Percentiles rank a stretch among this genome's conserved stretches.
These are phyloP conservation scores for Pythium oligandrum DNA, from an alignment of 352 stramenopile genomes.

Conservation along the genomic window DNA sequence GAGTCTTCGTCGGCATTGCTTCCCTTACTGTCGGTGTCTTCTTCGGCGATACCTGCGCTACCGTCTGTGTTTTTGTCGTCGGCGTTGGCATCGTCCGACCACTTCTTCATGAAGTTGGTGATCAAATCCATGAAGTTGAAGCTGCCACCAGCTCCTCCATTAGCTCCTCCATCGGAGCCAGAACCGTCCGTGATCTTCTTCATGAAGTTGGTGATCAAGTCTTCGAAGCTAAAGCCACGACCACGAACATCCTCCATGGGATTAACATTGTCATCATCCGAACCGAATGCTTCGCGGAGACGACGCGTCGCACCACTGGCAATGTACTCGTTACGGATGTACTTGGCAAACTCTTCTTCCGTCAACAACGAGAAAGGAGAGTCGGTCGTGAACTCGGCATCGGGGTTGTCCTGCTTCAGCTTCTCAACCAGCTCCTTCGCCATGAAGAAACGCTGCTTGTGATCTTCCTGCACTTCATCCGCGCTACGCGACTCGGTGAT, in stretches of 20 bases:
- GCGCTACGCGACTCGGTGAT: too few relatives aligned
- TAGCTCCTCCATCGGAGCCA: background rate
- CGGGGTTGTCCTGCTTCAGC: slow-evolving; percentile 30
- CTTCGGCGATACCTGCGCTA: background rate
- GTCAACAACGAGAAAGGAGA: slow-evolving; percentile 54
- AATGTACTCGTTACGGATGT: slow-evolving; percentile 18
- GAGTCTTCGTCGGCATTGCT: too few relatives aligned
- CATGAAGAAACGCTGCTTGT: slow-evolving; percentile 40
- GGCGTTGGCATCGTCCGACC: background rate
- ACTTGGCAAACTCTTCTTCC: slow-evolving; percentile 41
- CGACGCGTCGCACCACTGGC: too few relatives aligned
- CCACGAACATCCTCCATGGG: background rate
- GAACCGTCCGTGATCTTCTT: background rate
- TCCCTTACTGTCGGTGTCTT: too few relatives aligned
- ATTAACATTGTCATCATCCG: too few relatives aligned
- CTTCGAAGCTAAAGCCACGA: too few relatives aligned
- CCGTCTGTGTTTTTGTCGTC: background rate
- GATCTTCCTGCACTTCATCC: slow-evolving; percentile 25
- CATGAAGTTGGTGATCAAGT: too few relatives aligned
- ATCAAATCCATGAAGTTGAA: too few relatives aligned
- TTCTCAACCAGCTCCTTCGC: slow-evolving; percentile 33
- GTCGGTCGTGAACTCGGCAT: slow-evolving; percentile 43
- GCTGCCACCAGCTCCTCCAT: too few relatives aligned
- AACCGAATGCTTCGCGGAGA: too few relatives aligned
- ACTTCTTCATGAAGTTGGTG: too few relatives aligned